These are phyloP conservation scores for Peronospora belbahrii DNA, from an alignment of 352 stramenopile species.

Conservation along the genomic window DNA sequence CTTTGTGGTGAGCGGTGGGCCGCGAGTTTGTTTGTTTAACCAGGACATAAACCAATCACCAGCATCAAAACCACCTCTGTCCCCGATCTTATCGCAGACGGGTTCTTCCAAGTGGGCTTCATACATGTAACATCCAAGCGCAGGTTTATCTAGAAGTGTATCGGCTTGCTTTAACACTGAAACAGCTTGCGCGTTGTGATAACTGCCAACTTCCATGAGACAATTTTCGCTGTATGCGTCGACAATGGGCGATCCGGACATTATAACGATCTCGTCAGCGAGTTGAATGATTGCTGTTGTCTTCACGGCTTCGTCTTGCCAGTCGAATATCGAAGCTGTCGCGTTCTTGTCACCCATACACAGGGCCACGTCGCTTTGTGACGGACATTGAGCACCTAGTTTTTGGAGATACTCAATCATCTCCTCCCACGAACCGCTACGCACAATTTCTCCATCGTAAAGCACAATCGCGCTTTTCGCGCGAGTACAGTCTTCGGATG, in stretches of 20 bases:
- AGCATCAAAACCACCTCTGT: slow-evolving; percentile 15
- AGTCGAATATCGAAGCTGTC: slow-evolving; percentile 15
- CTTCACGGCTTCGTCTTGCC: slow-evolving; percentile 5
- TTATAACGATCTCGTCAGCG: slow-evolving; percentile 30
- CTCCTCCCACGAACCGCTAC: slow-evolving; percentile 25
- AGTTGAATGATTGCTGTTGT: slow-evolving; percentile 23
- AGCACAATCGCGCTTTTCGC: slow-evolving; percentile 28
- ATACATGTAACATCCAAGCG: slow-evolving; percentile 17
- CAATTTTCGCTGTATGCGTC: slow-evolving; percentile 9
- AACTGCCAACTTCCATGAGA: slow-evolving; percentile 20
- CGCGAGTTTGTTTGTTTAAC: slow-evolving; percentile 10
- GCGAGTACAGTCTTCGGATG: slow-evolving; percentile 20
- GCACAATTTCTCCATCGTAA: slow-evolving; percentile 29
- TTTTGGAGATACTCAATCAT: slow-evolving; percentile 26
- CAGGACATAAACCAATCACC: slow-evolving; percentile 27
- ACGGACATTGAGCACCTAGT: slow-evolving; percentile 25
- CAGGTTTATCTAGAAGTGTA: slow-evolving; percentile 7
- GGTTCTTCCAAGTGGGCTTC: slow-evolving; percentile 7
- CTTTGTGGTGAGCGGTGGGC: slow-evolving; percentile 22
- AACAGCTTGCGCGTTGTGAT: slow-evolving; percentile 8
- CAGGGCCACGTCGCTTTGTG: slow-evolving; percentile 23
- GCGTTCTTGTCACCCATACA: slow-evolving; percentile 22
- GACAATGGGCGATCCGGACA: slow-evolving; percentile 23
- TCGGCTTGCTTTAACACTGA: slow-evolving; percentile 1
- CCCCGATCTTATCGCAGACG: slow-evolving; percentile 13